Evolutionary conservation across 2,329 filamentous ascomycete genomes (phyloP).

Genomic region (Mariannaea elegans): DNA sequence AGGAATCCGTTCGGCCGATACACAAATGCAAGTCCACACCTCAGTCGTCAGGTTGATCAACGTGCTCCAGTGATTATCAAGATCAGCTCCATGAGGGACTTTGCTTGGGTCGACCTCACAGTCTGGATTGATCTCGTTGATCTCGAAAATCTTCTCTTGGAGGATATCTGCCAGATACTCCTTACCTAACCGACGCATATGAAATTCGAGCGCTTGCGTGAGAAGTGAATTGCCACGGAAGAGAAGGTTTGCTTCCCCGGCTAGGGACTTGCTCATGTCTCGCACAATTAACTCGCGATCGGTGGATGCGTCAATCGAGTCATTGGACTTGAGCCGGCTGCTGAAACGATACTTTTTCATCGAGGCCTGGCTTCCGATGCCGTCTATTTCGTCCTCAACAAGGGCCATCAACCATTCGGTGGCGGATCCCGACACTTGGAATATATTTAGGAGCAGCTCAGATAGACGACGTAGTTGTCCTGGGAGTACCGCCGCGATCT

Average conservation of each 20-base stretch:
- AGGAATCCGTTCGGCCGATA: conserved; percentile 79
- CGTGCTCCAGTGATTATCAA: conserved; percentile 84
- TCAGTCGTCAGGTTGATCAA: conserved; percentile 81
- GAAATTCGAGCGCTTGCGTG: conserved; percentile 91
- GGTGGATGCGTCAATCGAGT: conserved; percentile 68
- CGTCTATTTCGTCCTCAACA: conserved; percentile 97
- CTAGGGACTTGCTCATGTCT: conserved; percentile 80
- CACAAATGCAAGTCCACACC: conserved; percentile 84
- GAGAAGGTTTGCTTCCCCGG: conserved; percentile 90
- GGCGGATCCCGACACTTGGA: conserved; percentile 86
- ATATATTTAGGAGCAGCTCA: conserved; percentile 91
- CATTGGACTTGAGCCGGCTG: conserved; percentile 74
- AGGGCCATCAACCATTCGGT: conserved; percentile 91
- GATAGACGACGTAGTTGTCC: conserved; percentile 81
- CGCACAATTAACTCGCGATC: conserved; percentile 78
- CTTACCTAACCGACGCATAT: conserved; percentile 93
- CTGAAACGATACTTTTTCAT: conserved; percentile 79
- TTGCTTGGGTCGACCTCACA: conserved; percentile 96
- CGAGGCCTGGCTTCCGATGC: conserved; percentile 82
- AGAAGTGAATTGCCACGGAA: conserved; percentile 95
- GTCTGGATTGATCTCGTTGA: conserved; percentile 89
- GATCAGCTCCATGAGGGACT: conserved; percentile 69
- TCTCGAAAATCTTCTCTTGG: conserved; percentile 84
- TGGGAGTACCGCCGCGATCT: conserved; percentile 82
- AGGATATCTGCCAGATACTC: conserved; percentile 91